Conservation (phyloP, 225 moss, liverwort and hornwort species). For the Physcomitrium patens region DNA sequence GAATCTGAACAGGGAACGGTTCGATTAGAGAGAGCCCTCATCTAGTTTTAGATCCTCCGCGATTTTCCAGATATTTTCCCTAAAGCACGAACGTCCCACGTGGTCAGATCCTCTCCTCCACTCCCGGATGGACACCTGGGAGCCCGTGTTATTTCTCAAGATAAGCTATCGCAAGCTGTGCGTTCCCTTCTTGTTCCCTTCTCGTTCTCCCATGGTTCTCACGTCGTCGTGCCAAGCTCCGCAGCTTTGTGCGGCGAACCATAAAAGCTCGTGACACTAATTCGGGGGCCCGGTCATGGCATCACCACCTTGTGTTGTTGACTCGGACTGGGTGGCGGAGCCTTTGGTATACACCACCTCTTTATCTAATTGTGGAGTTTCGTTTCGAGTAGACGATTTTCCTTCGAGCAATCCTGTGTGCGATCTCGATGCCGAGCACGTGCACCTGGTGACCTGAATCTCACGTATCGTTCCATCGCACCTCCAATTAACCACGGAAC, state of each 20-base stretch:
- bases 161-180: not conserved
- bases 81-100: not conserved
- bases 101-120: not conserved
- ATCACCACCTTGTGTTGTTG: not conserved
- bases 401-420: too few species aligned
- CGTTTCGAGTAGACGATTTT: too few species aligned
- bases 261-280: not conserved
- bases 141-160: not conserved
- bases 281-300: not conserved
- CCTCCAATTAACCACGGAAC: too few species aligned
- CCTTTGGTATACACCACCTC: not conserved
- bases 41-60: constrained; percentile 33
- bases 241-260: not conserved
- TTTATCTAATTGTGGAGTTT: too few species aligned
- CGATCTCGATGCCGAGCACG: too few species aligned
- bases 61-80: not conserved
- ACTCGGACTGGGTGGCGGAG: not conserved
- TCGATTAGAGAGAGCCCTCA: not conserved
- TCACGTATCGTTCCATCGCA: too few species aligned
- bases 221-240: not conserved
- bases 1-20: too few species aligned
- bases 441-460: too few species aligned
- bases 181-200: too few species aligned
- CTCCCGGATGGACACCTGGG: not conserved
- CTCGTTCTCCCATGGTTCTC: fast-evolving